These are phyloP conservation scores for Aspergillus novofumigatus DNA, from an alignment of 2,329 filamentous ascomycete species.

Conservation along the genomic window DNA sequence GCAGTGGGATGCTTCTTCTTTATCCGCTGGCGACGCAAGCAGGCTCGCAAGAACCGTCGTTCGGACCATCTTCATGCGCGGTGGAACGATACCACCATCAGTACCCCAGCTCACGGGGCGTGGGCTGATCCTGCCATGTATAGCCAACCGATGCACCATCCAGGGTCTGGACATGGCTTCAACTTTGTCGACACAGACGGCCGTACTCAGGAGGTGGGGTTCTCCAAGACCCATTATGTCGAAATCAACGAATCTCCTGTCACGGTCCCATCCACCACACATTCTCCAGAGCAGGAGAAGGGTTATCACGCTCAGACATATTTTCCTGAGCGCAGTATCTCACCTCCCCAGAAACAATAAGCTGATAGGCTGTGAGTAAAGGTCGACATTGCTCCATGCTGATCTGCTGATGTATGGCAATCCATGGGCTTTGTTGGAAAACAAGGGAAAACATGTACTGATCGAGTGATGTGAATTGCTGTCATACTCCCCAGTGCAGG, in stretches of 20 bases:
- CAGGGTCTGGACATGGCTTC: constrained; percentile 14
- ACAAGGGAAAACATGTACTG: background rate
- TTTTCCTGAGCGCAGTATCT: background rate
- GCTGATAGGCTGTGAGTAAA: background rate
- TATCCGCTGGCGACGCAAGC: constrained; percentile 40
- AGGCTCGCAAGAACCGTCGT: constrained; percentile 24
- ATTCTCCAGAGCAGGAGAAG: constrained; percentile 9
- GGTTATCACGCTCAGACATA: background rate
- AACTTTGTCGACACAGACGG: constrained; percentile 28
- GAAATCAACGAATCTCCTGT: constrained; percentile 4
- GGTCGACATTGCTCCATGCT: background rate
- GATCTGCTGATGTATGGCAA: background rate
- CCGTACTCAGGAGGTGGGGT: constrained; percentile 19
- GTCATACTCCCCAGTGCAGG: background rate
- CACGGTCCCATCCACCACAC: constrained; percentile 1
- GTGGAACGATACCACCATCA: constrained; percentile 33
- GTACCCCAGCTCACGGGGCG: constrained; percentile 23
- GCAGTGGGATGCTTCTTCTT: constrained; percentile 40
- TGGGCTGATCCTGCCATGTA: constrained; percentile 21
- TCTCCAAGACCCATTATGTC: constrained; percentile 7
- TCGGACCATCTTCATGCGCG: constrained; percentile 28
- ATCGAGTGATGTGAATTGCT: background rate
- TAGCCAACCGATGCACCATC: constrained; percentile 8
- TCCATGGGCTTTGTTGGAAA: background rate
- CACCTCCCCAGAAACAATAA: background rate